These are phyloP conservation scores for Lepiota venenata DNA, from an alignment of 768 basidiomycete species.

Conservation along the genomic window DNA sequence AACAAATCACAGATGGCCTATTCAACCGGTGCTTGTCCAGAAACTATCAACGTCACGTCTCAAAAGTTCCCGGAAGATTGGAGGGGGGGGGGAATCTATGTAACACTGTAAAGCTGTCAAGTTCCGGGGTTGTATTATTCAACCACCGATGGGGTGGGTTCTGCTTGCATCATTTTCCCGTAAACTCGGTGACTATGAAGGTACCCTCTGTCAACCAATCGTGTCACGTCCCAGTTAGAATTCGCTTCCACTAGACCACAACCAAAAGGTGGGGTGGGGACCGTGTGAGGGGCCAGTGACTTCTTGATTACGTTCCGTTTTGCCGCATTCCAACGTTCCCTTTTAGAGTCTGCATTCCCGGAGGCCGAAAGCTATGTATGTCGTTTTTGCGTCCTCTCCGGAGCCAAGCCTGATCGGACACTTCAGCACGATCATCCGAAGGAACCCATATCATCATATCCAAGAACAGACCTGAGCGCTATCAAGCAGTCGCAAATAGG, in stretches of 20 bases:
- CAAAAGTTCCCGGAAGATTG: background rate
- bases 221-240: no score
- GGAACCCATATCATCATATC: no score
- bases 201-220: no score
- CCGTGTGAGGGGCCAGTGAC: background rate
- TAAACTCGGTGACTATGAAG: no score
- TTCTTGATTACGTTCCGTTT: background rate
- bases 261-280: no score
- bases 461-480: no score
- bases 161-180: background rate
- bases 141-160: background rate
- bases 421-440: no score
- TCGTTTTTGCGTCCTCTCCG: no score
- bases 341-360: background rate
- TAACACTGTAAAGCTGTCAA: background rate
- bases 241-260: background rate
- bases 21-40: background rate
- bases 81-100: background rate
- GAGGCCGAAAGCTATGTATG: no score
- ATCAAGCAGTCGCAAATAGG: no score
- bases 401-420: no score
- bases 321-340: background rate
- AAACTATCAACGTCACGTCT: conserved; percentile 3
- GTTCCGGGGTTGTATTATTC: background rate
- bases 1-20: background rate